Conservation (phyloP, 192 early-diverging fungal genomes). For the Radiomyces spectabilis region DNA sequence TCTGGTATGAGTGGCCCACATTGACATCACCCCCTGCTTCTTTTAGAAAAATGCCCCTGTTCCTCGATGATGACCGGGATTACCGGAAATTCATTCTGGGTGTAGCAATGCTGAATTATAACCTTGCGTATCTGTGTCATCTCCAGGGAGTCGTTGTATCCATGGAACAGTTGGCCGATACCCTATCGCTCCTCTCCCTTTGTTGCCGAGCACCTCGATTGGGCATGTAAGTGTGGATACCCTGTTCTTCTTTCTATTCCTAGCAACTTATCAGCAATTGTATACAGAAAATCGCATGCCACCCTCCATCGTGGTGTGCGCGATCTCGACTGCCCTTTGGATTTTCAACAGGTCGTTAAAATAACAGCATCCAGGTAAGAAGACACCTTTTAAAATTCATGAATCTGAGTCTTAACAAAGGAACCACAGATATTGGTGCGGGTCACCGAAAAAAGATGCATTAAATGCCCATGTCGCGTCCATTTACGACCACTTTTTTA, state of each 20-base stretch:
- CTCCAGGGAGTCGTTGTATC: conserved; percentile 47
- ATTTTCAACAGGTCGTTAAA: conserved; percentile 20
- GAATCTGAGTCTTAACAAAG: neutral
- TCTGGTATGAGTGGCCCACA: conserved; percentile 6
- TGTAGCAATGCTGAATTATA: conserved; percentile 47
- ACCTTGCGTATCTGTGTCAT: conserved; percentile 51
- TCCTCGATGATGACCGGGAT: conserved; percentile 33
- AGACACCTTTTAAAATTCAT: neutral
- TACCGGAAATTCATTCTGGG: conserved; percentile 31
- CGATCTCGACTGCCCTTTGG: conserved; percentile 9
- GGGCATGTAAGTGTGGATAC: conserved; percentile 31
- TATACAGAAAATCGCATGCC: conserved; percentile 21
- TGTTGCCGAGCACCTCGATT: conserved; percentile 39
- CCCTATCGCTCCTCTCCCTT: conserved; percentile 35
- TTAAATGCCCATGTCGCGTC: neutral
- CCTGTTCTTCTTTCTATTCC: neutral
- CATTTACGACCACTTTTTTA: neutral
- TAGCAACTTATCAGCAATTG: neutral
- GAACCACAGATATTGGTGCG: neutral
- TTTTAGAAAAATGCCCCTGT: conserved; percentile 36
- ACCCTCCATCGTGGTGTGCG: conserved; percentile 2
- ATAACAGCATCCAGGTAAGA: conserved; percentile 9
- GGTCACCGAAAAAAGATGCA: neutral
- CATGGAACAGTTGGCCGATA: conserved; percentile 35
- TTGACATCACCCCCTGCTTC: neutral